These are phyloP conservation scores for Eucalyptus cladocalyx DNA, from an alignment of 345 rosid species.

Conservation along the genomic window DNA sequence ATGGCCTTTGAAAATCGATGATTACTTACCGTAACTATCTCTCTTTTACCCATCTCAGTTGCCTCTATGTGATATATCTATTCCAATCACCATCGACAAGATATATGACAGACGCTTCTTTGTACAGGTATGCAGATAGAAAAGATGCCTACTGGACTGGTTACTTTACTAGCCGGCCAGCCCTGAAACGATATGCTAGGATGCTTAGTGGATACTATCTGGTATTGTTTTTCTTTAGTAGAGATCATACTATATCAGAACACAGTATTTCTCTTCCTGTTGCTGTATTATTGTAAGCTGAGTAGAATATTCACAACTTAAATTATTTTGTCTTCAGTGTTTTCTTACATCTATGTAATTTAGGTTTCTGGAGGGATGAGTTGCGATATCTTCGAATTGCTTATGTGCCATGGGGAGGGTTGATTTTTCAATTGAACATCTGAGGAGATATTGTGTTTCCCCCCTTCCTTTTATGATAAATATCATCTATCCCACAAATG, in stretches of 20 bases:
- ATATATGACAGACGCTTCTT: neutral
- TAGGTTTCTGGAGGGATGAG: neutral
- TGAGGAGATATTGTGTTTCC: neutral
- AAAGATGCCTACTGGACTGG: conserved; percentile 80
- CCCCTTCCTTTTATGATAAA: neutral
- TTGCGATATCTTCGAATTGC: neutral
- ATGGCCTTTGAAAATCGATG: conserved; percentile 81
- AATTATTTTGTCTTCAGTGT: neutral
- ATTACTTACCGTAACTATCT: conserved; percentile 68
- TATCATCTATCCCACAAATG: neutral
- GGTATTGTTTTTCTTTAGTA: conserved; percentile 22
- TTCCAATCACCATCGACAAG: neutral
- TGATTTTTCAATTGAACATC: neutral
- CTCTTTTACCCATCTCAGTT: neutral
- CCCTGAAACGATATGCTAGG: conserved; percentile 60
- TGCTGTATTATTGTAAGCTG: neutral
- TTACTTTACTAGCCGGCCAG: conserved; percentile 77
- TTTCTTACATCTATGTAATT: neutral
- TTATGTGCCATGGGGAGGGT: neutral
- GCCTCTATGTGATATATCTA: neutral
- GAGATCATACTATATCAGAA: neutral
- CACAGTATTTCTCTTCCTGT: neutral
- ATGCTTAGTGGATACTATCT: conserved; percentile 77
- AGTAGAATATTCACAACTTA: neutral
- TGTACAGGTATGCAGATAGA: conserved; percentile 64